Base-by-base conservation (phyloP, 441 rosid species). In the Viola pubescens region DNA sequence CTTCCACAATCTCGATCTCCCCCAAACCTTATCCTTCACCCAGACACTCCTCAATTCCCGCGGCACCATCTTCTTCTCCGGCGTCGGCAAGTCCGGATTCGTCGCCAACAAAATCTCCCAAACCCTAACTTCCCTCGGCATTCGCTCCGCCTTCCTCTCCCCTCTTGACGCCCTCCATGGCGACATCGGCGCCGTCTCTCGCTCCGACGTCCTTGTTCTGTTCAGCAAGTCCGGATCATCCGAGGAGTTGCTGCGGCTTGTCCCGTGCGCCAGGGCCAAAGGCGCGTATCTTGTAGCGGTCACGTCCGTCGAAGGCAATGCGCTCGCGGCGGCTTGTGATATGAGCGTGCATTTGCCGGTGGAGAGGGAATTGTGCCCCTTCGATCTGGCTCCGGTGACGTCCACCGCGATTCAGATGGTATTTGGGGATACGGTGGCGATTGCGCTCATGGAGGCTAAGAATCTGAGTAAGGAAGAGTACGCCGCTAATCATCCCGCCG, bases 351-450 rank as follows among this genome's bases (percentile, higher is more conserved):
- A 77, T 77, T 80, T 89, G 73, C 98, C 97, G 0, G 70, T 88
- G 54, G 82, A 79, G 79, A 83, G 94, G 75, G 98, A 94, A 65
- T 60, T 94, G 43, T 94, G 98, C 48, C 97, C 97, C 1, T 94
- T 89, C 43, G 82, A 94, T 84, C 73, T 94, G 54, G 98, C 96
- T 4, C 97, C 96, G n/a, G 97, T 88, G 9, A 94, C 97, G 3
- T 92, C 98, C 7, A 89, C 91, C n/a, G 97, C 96, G 49, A 89
- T 90, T 37, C 97, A 94, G 78, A 94, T 94, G 95, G 87, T 94
- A 13, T 94, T 94, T 37, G 99, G 99, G 54, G 97, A 90, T 74
- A 88, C 97, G 4, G 90, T 94, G 43, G 95, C 98, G 39, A 84
- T 89, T 50, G 98, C 98, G 0, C 83, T 94, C 59, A 88, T 94